A percentile compares a stretch with the other conserved stretches of the same genome.
phyloP scores from a whole-genome alignment of 192 early-diverging fungal species.

The Rhizophagus clarus region DNA sequence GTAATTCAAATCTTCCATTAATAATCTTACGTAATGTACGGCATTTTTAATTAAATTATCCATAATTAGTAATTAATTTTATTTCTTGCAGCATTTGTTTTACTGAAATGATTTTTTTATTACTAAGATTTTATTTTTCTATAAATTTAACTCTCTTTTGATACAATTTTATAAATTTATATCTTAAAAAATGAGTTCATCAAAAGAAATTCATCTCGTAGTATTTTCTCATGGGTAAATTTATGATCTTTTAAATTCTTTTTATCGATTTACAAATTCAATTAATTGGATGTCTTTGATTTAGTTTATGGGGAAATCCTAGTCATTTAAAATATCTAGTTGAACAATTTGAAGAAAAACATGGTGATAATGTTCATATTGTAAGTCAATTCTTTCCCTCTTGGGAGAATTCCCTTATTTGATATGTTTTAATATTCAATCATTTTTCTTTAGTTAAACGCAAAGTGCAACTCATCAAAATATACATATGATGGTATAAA shows the following conservation, averaged over 20 bases:
- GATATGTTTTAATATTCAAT: background rate
- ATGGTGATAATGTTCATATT: background rate
- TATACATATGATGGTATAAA: slow-evolving; percentile 61
- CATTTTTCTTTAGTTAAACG: slow-evolving; percentile 44
- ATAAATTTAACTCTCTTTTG: no score
- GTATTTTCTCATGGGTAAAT: slow-evolving; percentile 19
- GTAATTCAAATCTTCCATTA: no score
- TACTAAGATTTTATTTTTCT: no score
- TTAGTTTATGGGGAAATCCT: slow-evolving; percentile 30
- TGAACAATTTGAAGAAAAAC: slow-evolving; percentile 9
- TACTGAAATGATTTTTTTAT: no score
- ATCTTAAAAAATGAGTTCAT: background rate
- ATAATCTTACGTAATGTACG: no score
- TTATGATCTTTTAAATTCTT: background rate
- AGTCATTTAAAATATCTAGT: slow-evolving; percentile 24
- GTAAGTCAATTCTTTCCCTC: background rate
- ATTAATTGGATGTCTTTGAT: background rate
- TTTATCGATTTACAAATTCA: background rate
- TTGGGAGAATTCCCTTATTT: background rate
- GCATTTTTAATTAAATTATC: no score
- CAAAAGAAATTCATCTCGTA: slow-evolving; percentile 9
- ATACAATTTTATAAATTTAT: background rate
- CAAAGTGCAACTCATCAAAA: slow-evolving; percentile 45
- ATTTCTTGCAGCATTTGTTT: no score
- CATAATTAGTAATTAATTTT: no score